Evolutionary conservation across 148 eudicot species (phyloP).

Genomic region (Camellia sinensis): DNA sequence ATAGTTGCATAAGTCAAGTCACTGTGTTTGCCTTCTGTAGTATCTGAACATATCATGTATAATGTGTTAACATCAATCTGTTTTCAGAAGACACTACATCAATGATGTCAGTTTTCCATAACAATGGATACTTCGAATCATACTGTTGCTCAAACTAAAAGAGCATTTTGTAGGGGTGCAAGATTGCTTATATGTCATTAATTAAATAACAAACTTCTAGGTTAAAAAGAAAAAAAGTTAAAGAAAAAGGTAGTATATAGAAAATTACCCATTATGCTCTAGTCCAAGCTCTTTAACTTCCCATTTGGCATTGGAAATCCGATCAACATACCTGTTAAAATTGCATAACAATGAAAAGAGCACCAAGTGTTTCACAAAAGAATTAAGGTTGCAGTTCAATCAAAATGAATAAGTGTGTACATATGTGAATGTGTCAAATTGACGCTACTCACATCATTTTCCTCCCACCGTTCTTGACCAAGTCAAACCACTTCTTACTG

Average conservation of each 20-base stretch:
- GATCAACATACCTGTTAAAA: conserved; percentile 73
- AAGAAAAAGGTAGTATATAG: not conserved
- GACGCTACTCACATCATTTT: no score
- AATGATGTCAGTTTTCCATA: no score
- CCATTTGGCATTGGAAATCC: conserved; percentile 86
- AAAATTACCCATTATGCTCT: conserved; percentile 87
- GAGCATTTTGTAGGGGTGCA: not conserved
- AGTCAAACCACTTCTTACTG: no score
- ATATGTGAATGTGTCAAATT: no score
- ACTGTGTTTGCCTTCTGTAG: no score
- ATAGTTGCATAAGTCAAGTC: no score
- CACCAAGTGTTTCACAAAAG: not conserved
- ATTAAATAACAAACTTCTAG: not conserved
- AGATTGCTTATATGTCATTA: not conserved
- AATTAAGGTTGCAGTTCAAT: conserved; percentile 9
- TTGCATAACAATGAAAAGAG: conserved; percentile 17
- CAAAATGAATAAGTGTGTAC: not conserved
- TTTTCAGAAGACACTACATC: no score
- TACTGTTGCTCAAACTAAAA: not conserved
- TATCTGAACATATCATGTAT: no score
- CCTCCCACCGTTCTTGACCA: no score
- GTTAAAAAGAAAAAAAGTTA: not conserved
- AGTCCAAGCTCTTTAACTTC: conserved; percentile 91
- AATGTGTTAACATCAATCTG: no score
- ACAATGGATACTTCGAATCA: not conserved